Conservation (phyloP, 1,284 basidiomycete species). For the Anthracocystis setariae region DNA sequence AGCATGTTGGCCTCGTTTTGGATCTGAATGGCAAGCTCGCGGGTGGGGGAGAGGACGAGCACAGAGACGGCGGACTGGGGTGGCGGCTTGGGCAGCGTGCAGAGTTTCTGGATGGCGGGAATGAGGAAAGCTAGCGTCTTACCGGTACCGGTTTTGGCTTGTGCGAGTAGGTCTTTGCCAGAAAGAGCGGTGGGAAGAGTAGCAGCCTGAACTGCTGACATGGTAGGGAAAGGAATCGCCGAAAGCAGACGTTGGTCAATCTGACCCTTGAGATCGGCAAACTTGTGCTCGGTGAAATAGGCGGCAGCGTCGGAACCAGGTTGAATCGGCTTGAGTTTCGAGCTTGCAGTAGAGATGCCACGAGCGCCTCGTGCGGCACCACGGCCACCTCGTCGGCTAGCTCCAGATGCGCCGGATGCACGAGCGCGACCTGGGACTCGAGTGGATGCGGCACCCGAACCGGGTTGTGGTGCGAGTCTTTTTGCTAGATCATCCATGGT, state of each 20-base stretch:
- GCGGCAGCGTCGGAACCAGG: constrained; percentile 29
- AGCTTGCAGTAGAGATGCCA: constrained; percentile 24
- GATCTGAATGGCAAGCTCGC: constrained; percentile 70
- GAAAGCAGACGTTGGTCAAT: constrained; percentile 57
- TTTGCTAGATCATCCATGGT: constrained; percentile 27
- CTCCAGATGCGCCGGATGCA: constrained; percentile 16
- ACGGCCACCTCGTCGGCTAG: constrained; percentile 19
- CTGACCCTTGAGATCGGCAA: constrained; percentile 38
- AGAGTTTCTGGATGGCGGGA: constrained; percentile 78
- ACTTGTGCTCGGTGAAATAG: constrained; percentile 45
- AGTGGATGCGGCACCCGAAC: constrained; percentile 9
- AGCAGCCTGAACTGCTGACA: constrained; percentile 70
- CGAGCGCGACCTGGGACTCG: constrained; percentile 10
- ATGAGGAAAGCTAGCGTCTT: constrained; percentile 92
- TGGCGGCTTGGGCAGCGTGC: constrained; percentile 39
- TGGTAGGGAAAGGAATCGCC: constrained; percentile 67
- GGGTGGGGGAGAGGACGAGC: constrained; percentile 70
- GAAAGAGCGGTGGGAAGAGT: constrained; percentile 70
- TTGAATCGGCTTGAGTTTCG: constrained; percentile 26
- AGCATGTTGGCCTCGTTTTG: constrained; percentile 61
- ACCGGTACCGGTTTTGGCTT: constrained; percentile 91
- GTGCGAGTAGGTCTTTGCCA: constrained; percentile 73
- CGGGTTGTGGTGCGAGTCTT: constrained; percentile 1
- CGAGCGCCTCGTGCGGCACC: constrained; percentile 21
- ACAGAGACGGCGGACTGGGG: constrained; percentile 55